Conservation (phyloP, 2,329 filamentous ascomycete genomes). For the Alternaria brassicae region DNA sequence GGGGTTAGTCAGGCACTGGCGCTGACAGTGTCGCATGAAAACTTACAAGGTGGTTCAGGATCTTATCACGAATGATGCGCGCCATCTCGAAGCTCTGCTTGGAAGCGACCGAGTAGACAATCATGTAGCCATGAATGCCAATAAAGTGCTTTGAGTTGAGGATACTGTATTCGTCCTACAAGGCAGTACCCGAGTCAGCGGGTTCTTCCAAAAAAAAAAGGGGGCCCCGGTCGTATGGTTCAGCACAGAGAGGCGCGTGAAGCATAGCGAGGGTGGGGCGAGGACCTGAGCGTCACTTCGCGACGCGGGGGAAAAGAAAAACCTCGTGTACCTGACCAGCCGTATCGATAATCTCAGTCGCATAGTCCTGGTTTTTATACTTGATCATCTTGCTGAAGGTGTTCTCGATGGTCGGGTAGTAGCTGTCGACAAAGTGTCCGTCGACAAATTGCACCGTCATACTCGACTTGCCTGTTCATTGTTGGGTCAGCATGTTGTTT, state of each 20-base stretch:
- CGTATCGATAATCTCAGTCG: slow-evolving; percentile 97
- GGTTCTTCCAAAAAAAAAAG: slow-evolving; percentile 14
- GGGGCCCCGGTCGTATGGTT: no score
- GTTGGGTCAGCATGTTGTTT: slow-evolving; percentile 23
- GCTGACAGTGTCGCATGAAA: not conserved
- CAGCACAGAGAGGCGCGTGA: slow-evolving; percentile 3
- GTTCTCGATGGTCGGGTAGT: slow-evolving; percentile 99
- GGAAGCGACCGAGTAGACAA: slow-evolving; percentile 96
- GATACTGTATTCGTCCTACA: slow-evolving; percentile 95
- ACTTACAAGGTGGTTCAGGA: slow-evolving; percentile 89
- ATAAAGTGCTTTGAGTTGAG: slow-evolving; percentile 99
- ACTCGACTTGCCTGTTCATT: slow-evolving; percentile 83
- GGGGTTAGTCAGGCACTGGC: slow-evolving; percentile 18
- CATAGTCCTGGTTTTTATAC: slow-evolving; percentile 89
- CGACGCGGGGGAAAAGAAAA: slow-evolving; percentile 32
- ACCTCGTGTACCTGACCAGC: slow-evolving; percentile 77
- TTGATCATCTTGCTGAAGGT: slow-evolving; percentile 97
- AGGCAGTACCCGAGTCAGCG: slow-evolving; percentile 30
- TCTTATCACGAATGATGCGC: slow-evolving; percentile 93
- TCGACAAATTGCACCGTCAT: slow-evolving; percentile 97
- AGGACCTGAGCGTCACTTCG: slow-evolving; percentile 19
- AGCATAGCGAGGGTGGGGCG: slow-evolving; percentile 21
- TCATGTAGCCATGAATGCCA: slow-evolving; percentile 97
- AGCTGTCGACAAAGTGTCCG: slow-evolving; percentile 97
- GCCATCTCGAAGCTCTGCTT: slow-evolving; percentile 98